Evolutionary conservation across 306 rosid genomes (phyloP).

Genomic region (Cyamopsis tetragonoloba): DNA sequence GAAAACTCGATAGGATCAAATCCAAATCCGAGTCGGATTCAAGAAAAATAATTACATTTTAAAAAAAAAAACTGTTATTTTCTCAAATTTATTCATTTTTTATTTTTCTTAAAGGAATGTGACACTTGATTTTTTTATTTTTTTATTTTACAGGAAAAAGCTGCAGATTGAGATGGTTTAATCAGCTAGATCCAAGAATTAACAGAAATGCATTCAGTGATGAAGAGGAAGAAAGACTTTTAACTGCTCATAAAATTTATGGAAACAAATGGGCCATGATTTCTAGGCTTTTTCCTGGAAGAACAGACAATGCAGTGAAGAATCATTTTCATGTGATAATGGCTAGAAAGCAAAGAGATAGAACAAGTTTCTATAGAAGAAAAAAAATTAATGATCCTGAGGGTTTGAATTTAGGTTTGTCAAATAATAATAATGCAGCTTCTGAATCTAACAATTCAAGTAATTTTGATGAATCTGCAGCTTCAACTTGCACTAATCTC

Average conservation of each 20-base stretch:
- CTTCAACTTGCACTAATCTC: conserved; percentile 54
- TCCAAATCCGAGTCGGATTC: too few species aligned
- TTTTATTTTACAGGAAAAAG: conserved; percentile 79
- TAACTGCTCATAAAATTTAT: conserved; percentile 52
- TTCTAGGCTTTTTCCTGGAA: conserved; percentile 66
- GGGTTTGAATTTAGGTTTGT: neutral
- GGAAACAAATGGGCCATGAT: conserved; percentile 91
- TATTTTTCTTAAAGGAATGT: neutral
- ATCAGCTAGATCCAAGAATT: conserved; percentile 77
- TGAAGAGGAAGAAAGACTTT: conserved; percentile 65
- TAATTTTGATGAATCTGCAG: conserved; percentile 48
- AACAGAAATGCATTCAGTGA: conserved; percentile 50
- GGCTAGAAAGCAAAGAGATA: conserved; percentile 60
- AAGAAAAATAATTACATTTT: too few species aligned
- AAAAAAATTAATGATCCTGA: conserved; percentile 29
- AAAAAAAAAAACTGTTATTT: too few species aligned
- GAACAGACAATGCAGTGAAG: conserved; percentile 80
- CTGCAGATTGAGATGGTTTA: conserved; percentile 89
- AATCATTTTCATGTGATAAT: conserved; percentile 82
- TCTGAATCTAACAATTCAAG: conserved; percentile 48
- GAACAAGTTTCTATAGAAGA: conserved; percentile 39
- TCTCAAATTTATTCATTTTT: neutral
- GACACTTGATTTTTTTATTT: neutral
- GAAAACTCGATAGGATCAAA: too few species aligned
- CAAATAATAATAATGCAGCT: conserved; percentile 32